phyloP scores from a whole-genome alignment of 192 early-diverging fungal species.

The Diversispora epigaea region DNA sequence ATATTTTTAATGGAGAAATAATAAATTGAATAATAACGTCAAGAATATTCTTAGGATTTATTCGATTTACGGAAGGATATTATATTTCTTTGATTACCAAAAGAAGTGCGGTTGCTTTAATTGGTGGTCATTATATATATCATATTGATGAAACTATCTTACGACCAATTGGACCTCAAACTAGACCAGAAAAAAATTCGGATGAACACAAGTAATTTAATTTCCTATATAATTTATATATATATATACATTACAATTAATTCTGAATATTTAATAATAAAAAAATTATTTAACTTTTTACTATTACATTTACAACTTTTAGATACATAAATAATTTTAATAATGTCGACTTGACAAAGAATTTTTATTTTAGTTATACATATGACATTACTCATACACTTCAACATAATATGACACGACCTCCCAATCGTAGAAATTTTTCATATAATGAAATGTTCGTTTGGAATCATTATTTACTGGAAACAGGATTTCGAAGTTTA shows the following conservation, averaged over 20 bases:
- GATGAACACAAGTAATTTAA: constrained; percentile 60
- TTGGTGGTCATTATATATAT: constrained; percentile 95
- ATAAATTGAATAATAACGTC: not conserved
- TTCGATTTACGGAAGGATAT: constrained; percentile 88
- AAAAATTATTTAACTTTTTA: not conserved
- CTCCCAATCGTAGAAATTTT: constrained; percentile 35
- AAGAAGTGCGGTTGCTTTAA: constrained; percentile 79
- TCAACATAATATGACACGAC: constrained; percentile 82
- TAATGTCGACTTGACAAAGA: constrained; percentile 89
- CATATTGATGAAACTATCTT: constrained; percentile 90
- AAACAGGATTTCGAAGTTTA: constrained; percentile 63
- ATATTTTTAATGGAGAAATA: not conserved
- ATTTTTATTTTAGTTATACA: constrained; percentile 97
- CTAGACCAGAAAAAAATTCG: constrained; percentile 69
- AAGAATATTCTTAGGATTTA: constrained; percentile 61
- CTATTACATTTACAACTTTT: not conserved
- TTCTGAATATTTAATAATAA: not conserved
- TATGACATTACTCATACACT: constrained; percentile 93
- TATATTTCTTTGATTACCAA: constrained; percentile 88
- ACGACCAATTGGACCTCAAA: constrained; percentile 63
- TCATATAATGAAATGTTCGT: constrained; percentile 87
- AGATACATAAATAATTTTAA: constrained; percentile 82
- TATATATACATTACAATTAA: too few species aligned
- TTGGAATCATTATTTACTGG: constrained; percentile 85
- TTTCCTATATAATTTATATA: too few species aligned